phyloP scores from a whole-genome alignment of 495 filamentous ascomycete species.

The Parathielavia hyrcaniae region DNA sequence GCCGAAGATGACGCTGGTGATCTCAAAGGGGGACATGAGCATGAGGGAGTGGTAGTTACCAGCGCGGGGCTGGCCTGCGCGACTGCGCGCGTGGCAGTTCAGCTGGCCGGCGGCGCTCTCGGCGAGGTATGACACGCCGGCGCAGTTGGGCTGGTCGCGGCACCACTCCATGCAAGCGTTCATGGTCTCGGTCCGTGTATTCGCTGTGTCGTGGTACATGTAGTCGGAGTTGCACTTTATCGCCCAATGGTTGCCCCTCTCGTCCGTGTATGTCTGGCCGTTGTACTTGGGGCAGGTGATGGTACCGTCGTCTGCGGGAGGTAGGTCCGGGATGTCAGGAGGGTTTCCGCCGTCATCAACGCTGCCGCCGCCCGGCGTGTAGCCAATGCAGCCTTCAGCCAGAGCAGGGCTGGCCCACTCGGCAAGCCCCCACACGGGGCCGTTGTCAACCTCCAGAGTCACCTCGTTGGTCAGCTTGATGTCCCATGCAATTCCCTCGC shows the following conservation, averaged over 20 bases:
- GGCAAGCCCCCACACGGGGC: neutral
- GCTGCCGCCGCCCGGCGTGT: neutral
- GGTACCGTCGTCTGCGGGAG: neutral
- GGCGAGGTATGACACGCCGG: neutral
- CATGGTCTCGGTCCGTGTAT: neutral
- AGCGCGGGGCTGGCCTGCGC: neutral
- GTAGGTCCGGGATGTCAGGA: neutral
- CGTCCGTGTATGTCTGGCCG: neutral
- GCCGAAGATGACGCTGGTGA: conserved; percentile 8
- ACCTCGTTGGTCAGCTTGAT: conserved; percentile 15
- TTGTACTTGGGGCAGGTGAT: neutral
- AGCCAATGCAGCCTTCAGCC: conserved; percentile 7
- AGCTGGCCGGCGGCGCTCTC: neutral
- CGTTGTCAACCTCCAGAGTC: conserved; percentile 1
- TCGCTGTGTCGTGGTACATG: neutral
- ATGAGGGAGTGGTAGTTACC: conserved; percentile 3
- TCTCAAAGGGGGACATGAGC: conserved; percentile 3
- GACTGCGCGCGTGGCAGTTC: neutral
- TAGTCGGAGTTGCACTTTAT: conserved; percentile 5
- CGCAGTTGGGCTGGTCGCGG: neutral
- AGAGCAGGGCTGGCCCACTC: conserved; percentile 12
- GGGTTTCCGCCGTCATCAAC: neutral
- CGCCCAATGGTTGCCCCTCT: conserved; percentile 5
- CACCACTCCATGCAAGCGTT: neutral
- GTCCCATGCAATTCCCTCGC: conserved; percentile 9